Conservation (phyloP, 352 stramenopile species). For the Elongisporangium senticosum region DNA sequence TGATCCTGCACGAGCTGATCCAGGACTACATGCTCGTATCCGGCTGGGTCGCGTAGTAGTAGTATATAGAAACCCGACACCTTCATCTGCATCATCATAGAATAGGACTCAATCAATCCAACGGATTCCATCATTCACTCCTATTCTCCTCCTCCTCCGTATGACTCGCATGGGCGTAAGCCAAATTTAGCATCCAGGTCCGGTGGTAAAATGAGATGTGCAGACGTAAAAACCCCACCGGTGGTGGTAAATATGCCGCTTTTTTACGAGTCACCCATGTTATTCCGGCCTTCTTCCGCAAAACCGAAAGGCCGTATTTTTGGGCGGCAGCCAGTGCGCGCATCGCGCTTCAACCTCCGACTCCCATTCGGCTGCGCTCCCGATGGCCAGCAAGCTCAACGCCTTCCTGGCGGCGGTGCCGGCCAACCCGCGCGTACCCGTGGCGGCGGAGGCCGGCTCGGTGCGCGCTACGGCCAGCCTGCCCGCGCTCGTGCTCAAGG, state of each 20-base stretch:
- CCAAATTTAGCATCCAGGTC: no score
- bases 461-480: constrained; percentile 6
- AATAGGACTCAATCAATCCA: no score
- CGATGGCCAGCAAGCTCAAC: constrained; percentile 66
- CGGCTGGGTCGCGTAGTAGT: constrained; percentile 32
- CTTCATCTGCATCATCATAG: no score
- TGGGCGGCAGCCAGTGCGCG: constrained; percentile 4
- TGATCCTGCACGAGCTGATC: constrained; percentile 69
- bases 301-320: background rate
- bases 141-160: no score
- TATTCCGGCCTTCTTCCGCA: no score
- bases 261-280: background rate
- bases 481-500: constrained; percentile 23
- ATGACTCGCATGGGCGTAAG: no score
- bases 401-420: constrained; percentile 70
- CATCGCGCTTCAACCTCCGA: constrained; percentile 8
- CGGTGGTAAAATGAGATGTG: background rate
- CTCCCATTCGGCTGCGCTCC: background rate
- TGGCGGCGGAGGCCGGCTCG: constrained; percentile 15
- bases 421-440: constrained; percentile 41
- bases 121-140: no score
- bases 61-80: no score
- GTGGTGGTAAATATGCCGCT: background rate
- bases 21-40: constrained; percentile 49
- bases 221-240: background rate